Evolutionary conservation across 768 basidiomycete species (phyloP).

Genomic region (Amanita pseudoporphyria): DNA sequence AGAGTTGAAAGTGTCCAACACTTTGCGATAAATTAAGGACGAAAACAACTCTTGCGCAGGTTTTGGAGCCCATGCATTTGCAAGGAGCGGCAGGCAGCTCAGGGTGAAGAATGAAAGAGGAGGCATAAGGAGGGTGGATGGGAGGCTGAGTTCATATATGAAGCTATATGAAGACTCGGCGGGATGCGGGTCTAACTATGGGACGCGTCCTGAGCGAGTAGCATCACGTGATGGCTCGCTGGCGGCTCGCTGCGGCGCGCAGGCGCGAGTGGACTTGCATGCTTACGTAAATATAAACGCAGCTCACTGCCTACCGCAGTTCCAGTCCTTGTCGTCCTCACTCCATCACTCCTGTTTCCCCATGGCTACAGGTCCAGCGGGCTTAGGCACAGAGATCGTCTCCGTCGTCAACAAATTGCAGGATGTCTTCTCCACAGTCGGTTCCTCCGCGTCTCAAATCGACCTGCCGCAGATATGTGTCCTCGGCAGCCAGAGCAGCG

Average conservation of each 20-base stretch:
- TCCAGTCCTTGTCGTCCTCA: too few species aligned
- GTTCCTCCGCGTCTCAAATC: conserved; percentile 67
- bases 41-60: conserved; percentile 40
- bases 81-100: neutral
- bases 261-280: neutral
- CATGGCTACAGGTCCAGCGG: conserved; percentile 48
- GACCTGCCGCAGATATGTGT: conserved; percentile 92
- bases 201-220: neutral
- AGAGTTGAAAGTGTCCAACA: conserved; percentile 42
- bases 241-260: too few species aligned
- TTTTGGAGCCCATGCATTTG: too few species aligned
- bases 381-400: conserved; percentile 79
- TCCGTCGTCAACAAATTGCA: conserved; percentile 80
- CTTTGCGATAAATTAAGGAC: conserved; percentile 45
- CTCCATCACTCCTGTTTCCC: conserved; percentile 11
- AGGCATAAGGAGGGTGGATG: neutral
- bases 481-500: conserved; percentile 85
- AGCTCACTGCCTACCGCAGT: conserved; percentile 13
- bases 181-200: too few species aligned
- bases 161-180: too few species aligned
- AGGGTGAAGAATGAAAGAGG: neutral
- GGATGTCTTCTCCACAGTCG: conserved; percentile 82
- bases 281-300: conserved; percentile 3
- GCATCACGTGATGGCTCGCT: neutral
- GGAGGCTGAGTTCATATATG: too few species aligned